Conservation (phyloP, 2,329 filamentous ascomycete genomes). For the Fusarium agapanthi region DNA sequence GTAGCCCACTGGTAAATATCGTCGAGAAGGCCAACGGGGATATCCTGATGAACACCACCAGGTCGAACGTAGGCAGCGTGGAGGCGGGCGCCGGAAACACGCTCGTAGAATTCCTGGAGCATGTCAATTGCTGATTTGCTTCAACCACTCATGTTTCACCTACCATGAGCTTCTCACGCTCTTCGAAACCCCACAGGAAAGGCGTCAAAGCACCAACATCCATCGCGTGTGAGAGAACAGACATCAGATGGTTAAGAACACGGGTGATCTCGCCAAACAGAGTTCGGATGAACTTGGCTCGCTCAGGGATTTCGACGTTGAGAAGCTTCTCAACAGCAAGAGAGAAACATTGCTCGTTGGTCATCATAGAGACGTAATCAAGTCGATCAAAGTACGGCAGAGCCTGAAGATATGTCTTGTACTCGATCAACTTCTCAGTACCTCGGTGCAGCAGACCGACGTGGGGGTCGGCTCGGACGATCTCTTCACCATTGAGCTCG, state of each 20-base stretch:
- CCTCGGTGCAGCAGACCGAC: slow-evolving; percentile 95
- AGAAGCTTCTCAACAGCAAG: slow-evolving; percentile 97
- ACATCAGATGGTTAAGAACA: slow-evolving; percentile 97
- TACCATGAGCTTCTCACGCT: slow-evolving; percentile 99
- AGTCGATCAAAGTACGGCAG: slow-evolving; percentile 98
- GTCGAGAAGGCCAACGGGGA: slow-evolving; percentile 91
- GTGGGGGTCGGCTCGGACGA: slow-evolving; percentile 94
- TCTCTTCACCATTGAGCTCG: slow-evolving; percentile 97
- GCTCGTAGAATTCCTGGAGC: slow-evolving; percentile 95
- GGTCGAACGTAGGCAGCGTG: slow-evolving; percentile 97
- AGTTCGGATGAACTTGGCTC: slow-evolving; percentile 97
- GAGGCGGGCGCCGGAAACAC: slow-evolving; percentile 96
- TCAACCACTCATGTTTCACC: slow-evolving; percentile 42
- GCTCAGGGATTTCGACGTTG: slow-evolving; percentile 93
- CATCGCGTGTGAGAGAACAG: slow-evolving; percentile 96
- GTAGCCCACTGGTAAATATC: slow-evolving; percentile 99
- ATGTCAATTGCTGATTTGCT: slow-evolving; percentile 6
- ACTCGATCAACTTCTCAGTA: slow-evolving; percentile 99
- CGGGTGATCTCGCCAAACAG: slow-evolving; percentile 95
- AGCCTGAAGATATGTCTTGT: slow-evolving; percentile 98
- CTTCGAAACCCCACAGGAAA: slow-evolving; percentile 99
- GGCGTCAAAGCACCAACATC: slow-evolving; percentile 97
- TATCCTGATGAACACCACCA: slow-evolving; percentile 94
- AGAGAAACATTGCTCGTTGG: slow-evolving; percentile 97
- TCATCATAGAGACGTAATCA: slow-evolving; percentile 99